A percentile compares a stretch with the other conserved stretches of the same genome.
These are phyloP conservation scores for Diaporthe ilicicola DNA, from an alignment of 2,329 filamentous ascomycete species.

Conservation along the genomic window DNA sequence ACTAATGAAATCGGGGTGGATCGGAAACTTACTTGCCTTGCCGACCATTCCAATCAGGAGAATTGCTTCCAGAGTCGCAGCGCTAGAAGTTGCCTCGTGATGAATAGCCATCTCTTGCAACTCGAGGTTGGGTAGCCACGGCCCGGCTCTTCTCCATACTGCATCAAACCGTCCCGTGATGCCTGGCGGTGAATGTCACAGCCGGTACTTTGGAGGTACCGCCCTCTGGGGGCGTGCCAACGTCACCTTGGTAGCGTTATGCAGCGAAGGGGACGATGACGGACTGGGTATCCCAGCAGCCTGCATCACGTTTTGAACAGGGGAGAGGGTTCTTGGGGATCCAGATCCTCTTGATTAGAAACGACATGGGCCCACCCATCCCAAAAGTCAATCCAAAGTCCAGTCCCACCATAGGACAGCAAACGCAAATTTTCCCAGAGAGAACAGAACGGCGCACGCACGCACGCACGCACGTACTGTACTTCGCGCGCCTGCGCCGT, in stretches of 20 bases:
- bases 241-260: conserved; percentile 30
- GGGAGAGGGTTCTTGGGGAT: conserved; percentile 30
- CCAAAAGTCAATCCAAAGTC: conserved; percentile 29
- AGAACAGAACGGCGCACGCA: conserved; percentile 17
- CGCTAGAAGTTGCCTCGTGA: conserved; percentile 22
- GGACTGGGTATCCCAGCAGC: conserved; percentile 29
- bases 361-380: conserved; percentile 31
- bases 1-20: conserved; percentile 20
- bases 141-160: conserved; percentile 26
- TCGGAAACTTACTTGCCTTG: conserved; percentile 20
- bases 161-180: conserved; percentile 28
- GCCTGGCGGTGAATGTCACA: conserved; percentile 23
- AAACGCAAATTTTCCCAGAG: conserved; percentile 29
- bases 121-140: conserved; percentile 25
- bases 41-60: conserved; percentile 18
- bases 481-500: conserved; percentile 2
- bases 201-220: conserved; percentile 31
- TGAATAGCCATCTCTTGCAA: conserved; percentile 19
- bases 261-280: conserved; percentile 30
- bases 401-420: conserved; percentile 29
- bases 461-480: conserved; percentile 18
- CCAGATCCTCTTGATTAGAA: conserved; percentile 28
- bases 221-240: conserved; percentile 13
- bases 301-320: conserved; percentile 34
- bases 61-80: conserved; percentile 17